Evolutionary conservation across 2,329 filamentous ascomycete genomes (phyloP).

Genomic region (Cercospora zeae-maydis): DNA sequence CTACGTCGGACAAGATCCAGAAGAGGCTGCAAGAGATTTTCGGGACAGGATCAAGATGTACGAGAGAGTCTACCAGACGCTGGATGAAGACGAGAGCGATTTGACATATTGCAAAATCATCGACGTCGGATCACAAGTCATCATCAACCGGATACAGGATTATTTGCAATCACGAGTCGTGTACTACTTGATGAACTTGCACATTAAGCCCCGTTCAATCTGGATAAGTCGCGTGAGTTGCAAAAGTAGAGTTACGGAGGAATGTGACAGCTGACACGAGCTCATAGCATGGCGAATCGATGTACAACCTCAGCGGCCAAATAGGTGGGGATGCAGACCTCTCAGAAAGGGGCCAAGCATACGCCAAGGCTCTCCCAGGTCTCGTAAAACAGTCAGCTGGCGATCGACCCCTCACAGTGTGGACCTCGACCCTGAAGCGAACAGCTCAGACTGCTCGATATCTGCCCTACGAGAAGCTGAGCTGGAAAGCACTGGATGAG

Average conservation of each 20-base stretch:
- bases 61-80: slow-evolving; percentile 92
- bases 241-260: too few relatives aligned
- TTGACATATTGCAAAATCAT: slow-evolving; percentile 97
- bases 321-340: slow-evolving; percentile 91
- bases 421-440: slow-evolving; percentile 72
- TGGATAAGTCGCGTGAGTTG: slow-evolving; percentile 72
- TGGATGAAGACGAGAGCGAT: slow-evolving; percentile 81
- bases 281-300: slow-evolving; percentile 81
- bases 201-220: slow-evolving; percentile 93
- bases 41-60: slow-evolving; percentile 93
- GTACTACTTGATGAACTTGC: slow-evolving; percentile 97
- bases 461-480: slow-evolving; percentile 88
- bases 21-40: slow-evolving; percentile 86
- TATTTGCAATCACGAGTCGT: slow-evolving; percentile 95
- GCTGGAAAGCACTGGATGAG: slow-evolving; percentile 98
- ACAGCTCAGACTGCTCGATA: slow-evolving; percentile 89
- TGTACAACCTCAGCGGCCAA: slow-evolving; percentile 83
- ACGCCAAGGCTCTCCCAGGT: slow-evolving; percentile 78
- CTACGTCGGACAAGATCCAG: slow-evolving; percentile 90
- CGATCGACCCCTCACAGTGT: slow-evolving; percentile 67
- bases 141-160: slow-evolving; percentile 96
- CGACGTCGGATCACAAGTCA: slow-evolving; percentile 90
- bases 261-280: slow-evolving; percentile 9
- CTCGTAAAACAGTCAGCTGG: slow-evolving; percentile 82
- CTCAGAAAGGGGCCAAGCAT: slow-evolving; percentile 80